Conservation (phyloP, 306 rosid species). For the Prunus campanulata region DNA sequence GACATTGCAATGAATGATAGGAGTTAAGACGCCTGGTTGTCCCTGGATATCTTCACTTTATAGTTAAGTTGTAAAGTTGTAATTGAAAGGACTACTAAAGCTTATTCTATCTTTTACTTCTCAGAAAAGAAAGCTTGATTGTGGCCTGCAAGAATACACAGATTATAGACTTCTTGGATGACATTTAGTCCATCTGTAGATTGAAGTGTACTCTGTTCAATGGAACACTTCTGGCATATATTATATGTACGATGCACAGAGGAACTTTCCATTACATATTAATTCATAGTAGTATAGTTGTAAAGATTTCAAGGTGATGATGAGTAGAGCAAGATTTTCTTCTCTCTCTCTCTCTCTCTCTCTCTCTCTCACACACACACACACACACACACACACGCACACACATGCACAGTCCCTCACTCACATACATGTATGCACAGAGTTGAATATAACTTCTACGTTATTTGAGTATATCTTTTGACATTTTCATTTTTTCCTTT, state of each 20-base stretch:
- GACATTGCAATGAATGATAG: not conserved
- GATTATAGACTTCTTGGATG: not conserved
- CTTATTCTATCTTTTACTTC: not conserved
- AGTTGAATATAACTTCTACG: not conserved
- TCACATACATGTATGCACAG: not conserved
- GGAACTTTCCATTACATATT: not conserved
- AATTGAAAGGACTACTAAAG: not conserved
- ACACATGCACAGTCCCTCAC: not conserved
- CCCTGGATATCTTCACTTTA: not conserved
- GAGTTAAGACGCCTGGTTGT: not conserved
- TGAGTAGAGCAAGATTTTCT: not conserved
- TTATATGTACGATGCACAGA: not conserved
- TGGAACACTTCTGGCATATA: not conserved
- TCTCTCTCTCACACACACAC: not conserved
- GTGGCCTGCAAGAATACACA: not conserved
- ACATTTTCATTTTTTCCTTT: constrained; percentile 7
- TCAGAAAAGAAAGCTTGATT: not conserved
- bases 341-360: not conserved
- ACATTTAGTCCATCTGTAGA: not conserved
- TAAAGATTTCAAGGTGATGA: not conserved
- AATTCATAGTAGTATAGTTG: not conserved
- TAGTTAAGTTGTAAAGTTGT: not conserved
- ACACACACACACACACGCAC: no score
- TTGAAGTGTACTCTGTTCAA: not conserved
- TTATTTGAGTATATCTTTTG: constrained; percentile 1